Conservation (phyloP, 2,329 filamentous ascomycete species). For the Chrysoporthe cubensis region DNA sequence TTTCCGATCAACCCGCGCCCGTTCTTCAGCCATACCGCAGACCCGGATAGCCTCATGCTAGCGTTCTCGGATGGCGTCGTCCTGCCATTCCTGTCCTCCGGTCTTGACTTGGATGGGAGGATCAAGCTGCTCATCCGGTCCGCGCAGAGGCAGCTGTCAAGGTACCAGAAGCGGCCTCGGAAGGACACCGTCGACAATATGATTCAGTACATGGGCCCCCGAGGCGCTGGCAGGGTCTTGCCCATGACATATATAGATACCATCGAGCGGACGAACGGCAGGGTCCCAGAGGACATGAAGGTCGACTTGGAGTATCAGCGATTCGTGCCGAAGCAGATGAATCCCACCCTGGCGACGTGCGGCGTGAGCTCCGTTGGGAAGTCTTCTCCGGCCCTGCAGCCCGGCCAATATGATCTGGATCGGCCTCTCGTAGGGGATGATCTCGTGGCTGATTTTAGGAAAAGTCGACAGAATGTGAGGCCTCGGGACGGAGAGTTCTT, state of each 20-base stretch:
- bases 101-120: constrained; percentile 23
- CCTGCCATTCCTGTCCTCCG: constrained; percentile 20
- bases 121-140: constrained; percentile 25
- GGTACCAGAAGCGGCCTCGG: constrained; percentile 23
- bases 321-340: constrained; percentile 19
- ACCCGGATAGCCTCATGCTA: constrained; percentile 23
- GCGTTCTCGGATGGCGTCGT: constrained; percentile 26
- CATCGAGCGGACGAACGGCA: constrained; percentile 22
- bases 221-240: constrained; percentile 19
- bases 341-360: constrained; percentile 25
- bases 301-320: constrained; percentile 15
- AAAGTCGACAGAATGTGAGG: constrained; percentile 17
- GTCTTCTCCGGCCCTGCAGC: neutral
- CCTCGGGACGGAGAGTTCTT: constrained; percentile 26
- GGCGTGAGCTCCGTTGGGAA: constrained; percentile 26
- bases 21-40: constrained; percentile 20
- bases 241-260: constrained; percentile 24
- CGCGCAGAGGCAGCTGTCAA: constrained; percentile 24
- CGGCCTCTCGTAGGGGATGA: constrained; percentile 1
- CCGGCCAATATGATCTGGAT: constrained; percentile 21
- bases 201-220: constrained; percentile 20
- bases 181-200: neutral
- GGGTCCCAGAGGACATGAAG: constrained; percentile 12
- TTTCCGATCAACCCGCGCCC: constrained; percentile 27
- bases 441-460: constrained; percentile 19